Conservation (phyloP, 768 basidiomycete species). For the Naganishia antarctica region DNA sequence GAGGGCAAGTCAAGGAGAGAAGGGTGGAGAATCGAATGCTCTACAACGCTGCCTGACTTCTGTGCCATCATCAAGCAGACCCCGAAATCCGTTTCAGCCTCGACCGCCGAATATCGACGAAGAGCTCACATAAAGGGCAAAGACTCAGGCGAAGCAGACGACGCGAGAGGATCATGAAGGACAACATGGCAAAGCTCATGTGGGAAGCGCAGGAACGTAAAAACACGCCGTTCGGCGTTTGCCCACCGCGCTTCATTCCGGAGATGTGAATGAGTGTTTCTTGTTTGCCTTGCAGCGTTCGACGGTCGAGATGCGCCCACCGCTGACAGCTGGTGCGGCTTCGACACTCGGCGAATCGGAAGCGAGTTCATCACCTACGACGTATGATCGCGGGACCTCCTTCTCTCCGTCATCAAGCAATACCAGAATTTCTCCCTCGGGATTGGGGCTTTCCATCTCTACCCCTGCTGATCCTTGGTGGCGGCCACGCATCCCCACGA, state of each 20-base stretch:
- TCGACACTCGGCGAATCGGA: background rate
- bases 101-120: constrained; percentile 32
- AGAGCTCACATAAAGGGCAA: constrained; percentile 38
- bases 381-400: constrained; percentile 25
- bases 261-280: too few relatives aligned
- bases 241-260: background rate
- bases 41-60: background rate
- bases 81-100: constrained; percentile 6
- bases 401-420: constrained; percentile 12
- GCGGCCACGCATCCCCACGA: too few relatives aligned
- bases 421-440: background rate
- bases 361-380: constrained; percentile 23
- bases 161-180: too few relatives aligned
- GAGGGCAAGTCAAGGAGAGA: background rate
- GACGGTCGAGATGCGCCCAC: constrained; percentile 30
- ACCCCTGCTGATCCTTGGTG: background rate
- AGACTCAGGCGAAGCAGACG: too few relatives aligned
- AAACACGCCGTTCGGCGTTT: constrained; percentile 42
- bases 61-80: background rate
- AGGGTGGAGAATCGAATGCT: too few relatives aligned
- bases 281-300: too few relatives aligned
- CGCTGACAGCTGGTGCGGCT: background rate
- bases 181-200: constrained; percentile 72
- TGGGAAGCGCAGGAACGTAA: constrained; percentile 73
- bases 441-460: constrained; percentile 14